phyloP scores from a whole-genome alignment of 1,139 yeast species.

The Candida anutae region DNA sequence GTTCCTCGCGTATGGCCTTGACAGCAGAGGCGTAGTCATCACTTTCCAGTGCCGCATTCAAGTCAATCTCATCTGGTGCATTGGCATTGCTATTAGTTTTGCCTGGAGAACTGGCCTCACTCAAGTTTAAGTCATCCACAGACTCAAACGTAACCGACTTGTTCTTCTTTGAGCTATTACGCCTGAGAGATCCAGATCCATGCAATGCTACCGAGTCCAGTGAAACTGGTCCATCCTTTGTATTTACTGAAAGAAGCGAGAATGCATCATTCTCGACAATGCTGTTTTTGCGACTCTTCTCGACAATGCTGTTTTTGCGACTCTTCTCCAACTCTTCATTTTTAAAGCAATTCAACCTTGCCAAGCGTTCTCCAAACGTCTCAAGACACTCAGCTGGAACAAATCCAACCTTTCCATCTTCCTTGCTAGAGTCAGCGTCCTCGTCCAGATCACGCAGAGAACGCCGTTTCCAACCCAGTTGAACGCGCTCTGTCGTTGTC shows the following conservation, averaged over 20 bases:
- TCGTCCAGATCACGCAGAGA: slow-evolving; percentile 6
- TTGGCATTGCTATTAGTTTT: no score
- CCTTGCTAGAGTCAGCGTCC: slow-evolving; percentile 28
- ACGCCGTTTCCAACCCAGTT: background rate
- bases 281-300: no score
- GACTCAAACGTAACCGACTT: slow-evolving; percentile 38
- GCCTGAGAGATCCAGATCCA: background rate
- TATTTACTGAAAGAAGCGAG: background rate
- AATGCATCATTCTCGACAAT: no score
- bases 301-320: slow-evolving; percentile 1
- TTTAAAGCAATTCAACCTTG: slow-evolving; percentile 85
- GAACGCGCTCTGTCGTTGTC: slow-evolving; percentile 28
- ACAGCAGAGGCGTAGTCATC: slow-evolving; percentile 8
- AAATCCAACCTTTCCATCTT: slow-evolving; percentile 70
- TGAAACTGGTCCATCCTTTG: background rate
- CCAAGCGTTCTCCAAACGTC: slow-evolving; percentile 84
- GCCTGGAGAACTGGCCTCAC: no score
- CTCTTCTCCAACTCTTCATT: slow-evolving; percentile 62
- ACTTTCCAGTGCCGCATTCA: slow-evolving; percentile 5
- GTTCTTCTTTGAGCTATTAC: slow-evolving; percentile 8
- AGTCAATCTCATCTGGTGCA: background rate
- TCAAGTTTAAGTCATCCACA: slow-evolving; percentile 20
- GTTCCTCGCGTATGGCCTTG: slow-evolving; percentile 9
- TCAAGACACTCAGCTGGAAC: slow-evolving; percentile 96
- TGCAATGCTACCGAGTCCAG: background rate